Base-by-base conservation (phyloP, 2,329 filamentous ascomycete species). In the Pseudogymnoascus sp. region DNA sequence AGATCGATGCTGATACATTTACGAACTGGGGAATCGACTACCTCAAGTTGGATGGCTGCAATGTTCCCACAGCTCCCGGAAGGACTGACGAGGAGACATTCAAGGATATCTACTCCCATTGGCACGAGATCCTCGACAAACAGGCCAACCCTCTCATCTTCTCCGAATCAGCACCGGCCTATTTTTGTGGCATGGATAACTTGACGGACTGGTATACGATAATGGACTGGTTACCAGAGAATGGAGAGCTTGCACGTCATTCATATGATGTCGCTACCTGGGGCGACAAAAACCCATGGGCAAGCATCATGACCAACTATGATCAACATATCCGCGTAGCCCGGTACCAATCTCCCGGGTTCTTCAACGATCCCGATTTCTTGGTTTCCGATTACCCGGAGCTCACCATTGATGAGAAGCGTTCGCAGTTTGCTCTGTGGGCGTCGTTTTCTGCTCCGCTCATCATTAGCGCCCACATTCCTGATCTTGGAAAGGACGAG, bases 11-110 rank as follows among this genome's bases (percentile, higher is more conserved):
- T 2, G 70, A 77, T 58, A 78, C 79, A 0, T 86, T 81, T 67
- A 78, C 79, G 1, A 75, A 77, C 20, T 86, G 83, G 83, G 82
- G 80, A 2, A 77, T 86, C 60, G 81, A 85, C 67, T 86, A 83
- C 62, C 70, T 83, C 20, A 84, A 84, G 70, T 80, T 82, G 64
- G 83, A 85, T 68, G 84, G 84, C 67, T 85, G 81, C 69, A 73
- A 78, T 61, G 70, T 77, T 41, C 39, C 39, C 39, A 6, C 39
- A n/a, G 39, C 39, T 43, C 39, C 39, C 7, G 39, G 39, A 6
- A 43, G 20, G 39, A 76, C 74, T 1, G 64, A 70, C n/a, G 67
- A 71, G 25, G 76, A 75, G 70, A 64, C 65, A 8, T 74, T 76
- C 63, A 67, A 74, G 50, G 70, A 74, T 59, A 76, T 79, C 18